Conservation (phyloP, 306 rosid species). For the Glycine latifolia region DNA sequence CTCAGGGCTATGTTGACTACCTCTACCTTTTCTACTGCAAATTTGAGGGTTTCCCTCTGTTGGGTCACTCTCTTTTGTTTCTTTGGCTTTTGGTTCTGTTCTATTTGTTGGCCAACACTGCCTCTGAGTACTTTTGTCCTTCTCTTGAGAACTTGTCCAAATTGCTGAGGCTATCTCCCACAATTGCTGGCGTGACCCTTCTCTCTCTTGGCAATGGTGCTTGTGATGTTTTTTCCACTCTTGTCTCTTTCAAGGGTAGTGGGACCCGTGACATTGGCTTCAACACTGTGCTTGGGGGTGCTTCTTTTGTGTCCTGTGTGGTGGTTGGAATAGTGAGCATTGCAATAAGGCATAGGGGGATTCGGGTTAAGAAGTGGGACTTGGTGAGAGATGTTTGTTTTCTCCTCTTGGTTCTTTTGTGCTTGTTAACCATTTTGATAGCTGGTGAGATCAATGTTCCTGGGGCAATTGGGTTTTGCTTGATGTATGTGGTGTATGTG, state of each 20-base stretch:
- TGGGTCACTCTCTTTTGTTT: conserved; percentile 54
- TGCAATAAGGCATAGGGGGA: conserved; percentile 34
- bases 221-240: conserved; percentile 56
- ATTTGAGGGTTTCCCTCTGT: conserved; percentile 52
- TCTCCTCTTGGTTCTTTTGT: conserved; percentile 55
- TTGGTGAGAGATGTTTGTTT: conserved; percentile 60
- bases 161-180: conserved; percentile 58
- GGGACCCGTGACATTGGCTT: conserved; percentile 56
- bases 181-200: conserved; percentile 70
- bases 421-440: conserved; percentile 46
- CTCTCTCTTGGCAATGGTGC: conserved; percentile 70
- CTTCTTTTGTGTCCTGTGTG: conserved; percentile 64
- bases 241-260: conserved; percentile 57
- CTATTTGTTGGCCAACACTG: conserved; percentile 60
- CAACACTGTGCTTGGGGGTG: conserved; percentile 61
- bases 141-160: conserved; percentile 61
- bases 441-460: conserved; percentile 52
- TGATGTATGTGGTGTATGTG: conserved; percentile 59
- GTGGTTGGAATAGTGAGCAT: conserved; percentile 63
- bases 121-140: conserved; percentile 67
- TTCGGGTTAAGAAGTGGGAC: conserved; percentile 51
- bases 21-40: conserved; percentile 67
- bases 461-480: conserved; percentile 54
- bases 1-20: conserved; percentile 58
- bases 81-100: conserved; percentile 64